Evolutionary conservation across 148 eudicot genomes (phyloP).

Genomic region (Gaultheria prostrata): DNA sequence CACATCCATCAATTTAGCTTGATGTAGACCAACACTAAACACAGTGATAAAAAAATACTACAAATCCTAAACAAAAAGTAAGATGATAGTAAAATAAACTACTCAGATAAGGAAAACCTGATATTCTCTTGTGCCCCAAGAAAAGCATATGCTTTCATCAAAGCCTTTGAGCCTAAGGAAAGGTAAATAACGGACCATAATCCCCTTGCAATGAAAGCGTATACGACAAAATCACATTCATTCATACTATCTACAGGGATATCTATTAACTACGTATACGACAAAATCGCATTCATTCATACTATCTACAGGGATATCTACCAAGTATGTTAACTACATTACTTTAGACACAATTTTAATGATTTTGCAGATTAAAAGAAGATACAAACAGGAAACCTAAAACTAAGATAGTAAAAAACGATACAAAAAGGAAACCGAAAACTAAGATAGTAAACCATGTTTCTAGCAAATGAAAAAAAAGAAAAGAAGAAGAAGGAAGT

Average conservation of each 20-base stretch:
- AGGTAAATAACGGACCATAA: neutral
- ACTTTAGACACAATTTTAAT: neutral
- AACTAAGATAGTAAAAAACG: neutral
- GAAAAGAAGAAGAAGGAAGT: neutral
- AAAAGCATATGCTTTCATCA: neutral
- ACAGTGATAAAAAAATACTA: neutral
- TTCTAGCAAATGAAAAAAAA: neutral
- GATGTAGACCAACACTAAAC: neutral
- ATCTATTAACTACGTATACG: neutral
- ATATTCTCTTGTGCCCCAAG: neutral
- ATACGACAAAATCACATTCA: neutral
- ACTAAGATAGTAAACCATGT: neutral
- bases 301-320: neutral
- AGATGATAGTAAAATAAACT: neutral
- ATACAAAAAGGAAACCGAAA: neutral
- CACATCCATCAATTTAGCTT: constrained; percentile 8
- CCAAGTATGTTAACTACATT: neutral
- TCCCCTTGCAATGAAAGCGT: neutral
- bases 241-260: neutral
- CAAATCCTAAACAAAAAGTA: neutral
- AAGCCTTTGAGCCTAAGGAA: neutral
- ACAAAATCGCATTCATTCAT: neutral
- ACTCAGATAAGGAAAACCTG: neutral
- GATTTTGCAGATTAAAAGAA: neutral
- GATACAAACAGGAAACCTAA: neutral